phyloP scores from a whole-genome alignment of 1,284 basidiomycete genomes.

The Nidula niveotomentosa region DNA sequence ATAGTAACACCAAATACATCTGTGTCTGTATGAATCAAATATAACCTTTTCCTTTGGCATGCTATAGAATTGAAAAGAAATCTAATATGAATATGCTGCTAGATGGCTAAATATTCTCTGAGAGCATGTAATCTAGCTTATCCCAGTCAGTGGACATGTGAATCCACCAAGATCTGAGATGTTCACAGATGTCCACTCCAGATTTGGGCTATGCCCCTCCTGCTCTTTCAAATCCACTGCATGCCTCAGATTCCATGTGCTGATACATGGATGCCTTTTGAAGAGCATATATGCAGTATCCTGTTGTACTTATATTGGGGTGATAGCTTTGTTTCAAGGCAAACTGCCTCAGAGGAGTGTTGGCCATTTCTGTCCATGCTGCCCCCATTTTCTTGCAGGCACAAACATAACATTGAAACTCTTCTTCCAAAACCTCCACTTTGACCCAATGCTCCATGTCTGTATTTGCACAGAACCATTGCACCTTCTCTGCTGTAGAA shows the following conservation, averaged over 20 bases:
- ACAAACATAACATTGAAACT: not conserved
- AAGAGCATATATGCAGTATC: not conserved
- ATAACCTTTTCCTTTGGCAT: no score
- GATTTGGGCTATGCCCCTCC: not conserved
- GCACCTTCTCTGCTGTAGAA: conserved; percentile 2
- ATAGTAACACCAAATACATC: no score
- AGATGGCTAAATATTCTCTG: no score
- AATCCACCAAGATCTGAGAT: not conserved
- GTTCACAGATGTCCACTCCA: not conserved
- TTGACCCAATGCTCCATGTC: conserved; percentile 1
- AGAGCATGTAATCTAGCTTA: not conserved
- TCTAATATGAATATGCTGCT: no score
- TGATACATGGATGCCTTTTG: not conserved
- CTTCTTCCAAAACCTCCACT: conserved; percentile 4
- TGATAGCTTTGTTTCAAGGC: not conserved
- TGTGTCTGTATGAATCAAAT: no score
- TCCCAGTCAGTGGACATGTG: not conserved
- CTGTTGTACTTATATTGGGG: not conserved
- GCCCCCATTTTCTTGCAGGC: not conserved
- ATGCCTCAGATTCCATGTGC: not conserved
- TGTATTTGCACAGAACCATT: not conserved
- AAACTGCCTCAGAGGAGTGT: not conserved
- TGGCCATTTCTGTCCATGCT: not conserved
- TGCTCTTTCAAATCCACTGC: not conserved
- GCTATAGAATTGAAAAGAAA: no score